These are phyloP conservation scores for Fusarium virguliforme DNA, from an alignment of 2,329 filamentous ascomycete species.

Conservation along the genomic window DNA sequence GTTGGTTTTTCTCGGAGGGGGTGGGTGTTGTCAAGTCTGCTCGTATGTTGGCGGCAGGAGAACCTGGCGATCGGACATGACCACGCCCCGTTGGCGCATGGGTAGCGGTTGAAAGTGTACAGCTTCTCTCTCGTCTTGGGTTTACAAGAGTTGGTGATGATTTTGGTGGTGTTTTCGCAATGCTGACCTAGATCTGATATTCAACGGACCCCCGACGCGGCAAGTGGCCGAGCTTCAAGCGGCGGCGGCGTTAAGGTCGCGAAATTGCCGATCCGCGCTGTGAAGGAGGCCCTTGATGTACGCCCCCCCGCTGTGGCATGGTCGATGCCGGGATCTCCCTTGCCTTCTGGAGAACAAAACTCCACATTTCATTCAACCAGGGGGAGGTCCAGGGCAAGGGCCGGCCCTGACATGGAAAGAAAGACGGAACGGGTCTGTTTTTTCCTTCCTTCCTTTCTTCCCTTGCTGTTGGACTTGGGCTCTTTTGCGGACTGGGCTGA, in stretches of 20 bases:
- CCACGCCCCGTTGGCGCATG: conserved; percentile 15
- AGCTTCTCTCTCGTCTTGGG: neutral
- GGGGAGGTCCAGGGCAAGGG: too few species aligned
- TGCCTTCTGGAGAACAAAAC: conserved; percentile 16
- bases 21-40: conserved; percentile 35
- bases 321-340: conserved; percentile 28
- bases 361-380: conserved; percentile 24
- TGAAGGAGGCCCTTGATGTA: conserved; percentile 22
- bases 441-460: neutral
- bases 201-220: conserved; percentile 2
- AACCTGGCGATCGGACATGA: conserved; percentile 33
- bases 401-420: conserved; percentile 21
- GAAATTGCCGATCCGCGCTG: conserved; percentile 38
- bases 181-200: conserved; percentile 6
- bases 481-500: conserved; percentile 26
- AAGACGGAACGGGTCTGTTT: conserved; percentile 42
- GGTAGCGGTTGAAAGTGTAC: neutral
- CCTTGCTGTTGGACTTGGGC: neutral
- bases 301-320: conserved; percentile 32
- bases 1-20: conserved; percentile 24
- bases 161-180: neutral
- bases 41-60: conserved; percentile 48
- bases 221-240: conserved; percentile 22
- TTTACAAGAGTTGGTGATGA: too few species aligned
- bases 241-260: conserved; percentile 38